These are phyloP conservation scores for Mercurialis annua DNA, from an alignment of 345 rosid species.

Conservation along the genomic window DNA sequence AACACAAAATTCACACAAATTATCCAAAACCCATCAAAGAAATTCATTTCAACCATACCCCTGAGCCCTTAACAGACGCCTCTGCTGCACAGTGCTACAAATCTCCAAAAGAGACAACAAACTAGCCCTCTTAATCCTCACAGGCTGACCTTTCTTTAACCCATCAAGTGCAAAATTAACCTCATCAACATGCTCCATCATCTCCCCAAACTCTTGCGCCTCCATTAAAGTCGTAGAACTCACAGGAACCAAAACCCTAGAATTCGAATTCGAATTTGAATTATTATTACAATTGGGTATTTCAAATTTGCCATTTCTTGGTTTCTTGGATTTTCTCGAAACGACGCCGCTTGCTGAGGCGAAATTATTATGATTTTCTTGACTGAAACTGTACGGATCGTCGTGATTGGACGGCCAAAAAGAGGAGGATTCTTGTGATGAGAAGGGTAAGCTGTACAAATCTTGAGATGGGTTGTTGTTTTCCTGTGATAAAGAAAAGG, in stretches of 20 bases:
- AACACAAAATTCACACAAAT: neutral
- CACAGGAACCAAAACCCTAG: conserved; percentile 33
- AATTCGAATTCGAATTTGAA: neutral
- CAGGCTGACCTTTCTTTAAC: conserved; percentile 68
- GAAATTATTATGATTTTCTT: conserved; percentile 20
- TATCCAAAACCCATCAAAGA: conserved; percentile 6
- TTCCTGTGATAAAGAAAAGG: conserved; percentile 49
- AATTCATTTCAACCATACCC: conserved; percentile 37
- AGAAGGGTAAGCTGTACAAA: conserved; percentile 47
- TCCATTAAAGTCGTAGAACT: conserved; percentile 87
- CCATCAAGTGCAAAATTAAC: conserved; percentile 96
- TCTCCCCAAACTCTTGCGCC: conserved; percentile 96
- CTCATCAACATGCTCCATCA: conserved; percentile 99
- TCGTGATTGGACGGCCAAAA: conserved; percentile 45
- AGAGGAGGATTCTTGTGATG: conserved; percentile 74
- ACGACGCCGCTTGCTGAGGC: conserved; percentile 30
- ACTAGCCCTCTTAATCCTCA: conserved; percentile 82
- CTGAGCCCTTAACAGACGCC: conserved; percentile 77
- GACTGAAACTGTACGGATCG: conserved; percentile 24
- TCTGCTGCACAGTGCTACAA: conserved; percentile 65
- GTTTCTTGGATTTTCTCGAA: conserved; percentile 53
- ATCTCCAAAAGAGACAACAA: conserved; percentile 69
- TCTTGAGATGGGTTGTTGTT: conserved; percentile 48
- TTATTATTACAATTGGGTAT: neutral
- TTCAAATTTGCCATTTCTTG: conserved; percentile 34